A percentile compares a stretch with the other conserved stretches of the same genome.
Conservation (phyloP, 768 basidiomycete species). For the Kwoniella mangroviensis region DNA sequence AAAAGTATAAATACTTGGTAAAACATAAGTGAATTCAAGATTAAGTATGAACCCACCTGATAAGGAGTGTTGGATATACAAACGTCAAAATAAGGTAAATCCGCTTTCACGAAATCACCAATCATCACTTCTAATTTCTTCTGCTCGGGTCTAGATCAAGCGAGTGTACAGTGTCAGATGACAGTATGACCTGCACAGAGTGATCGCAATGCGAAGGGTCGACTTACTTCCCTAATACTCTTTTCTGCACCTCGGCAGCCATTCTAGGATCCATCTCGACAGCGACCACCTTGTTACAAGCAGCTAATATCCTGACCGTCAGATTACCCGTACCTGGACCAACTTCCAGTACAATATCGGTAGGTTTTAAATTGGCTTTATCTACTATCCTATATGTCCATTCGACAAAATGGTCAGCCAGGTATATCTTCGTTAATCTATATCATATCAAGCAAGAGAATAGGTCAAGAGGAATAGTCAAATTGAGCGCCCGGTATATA, state of each 20-base stretch:
- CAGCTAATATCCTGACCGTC: constrained; percentile 89
- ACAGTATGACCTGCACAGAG: neutral
- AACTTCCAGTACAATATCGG: constrained; percentile 95
- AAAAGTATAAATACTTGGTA: no score
- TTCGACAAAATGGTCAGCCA: neutral
- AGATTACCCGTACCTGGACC: constrained; percentile 97
- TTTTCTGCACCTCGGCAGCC: constrained; percentile 96
- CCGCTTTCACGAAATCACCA: constrained; percentile 98
- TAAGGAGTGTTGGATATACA: constrained; percentile 99
- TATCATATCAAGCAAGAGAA: no score
- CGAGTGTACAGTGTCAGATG: neutral
- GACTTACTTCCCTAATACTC: constrained; percentile 96
- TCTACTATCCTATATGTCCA: constrained; percentile 65
- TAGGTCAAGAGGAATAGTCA: neutral
- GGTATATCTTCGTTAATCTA: no score
- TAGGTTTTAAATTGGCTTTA: constrained; percentile 80
- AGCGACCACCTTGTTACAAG: constrained; percentile 88
- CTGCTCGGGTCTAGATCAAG: constrained; percentile 77
- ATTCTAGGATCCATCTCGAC: constrained; percentile 94
- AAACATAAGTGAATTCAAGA: neutral
- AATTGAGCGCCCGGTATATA: constrained; percentile 15
- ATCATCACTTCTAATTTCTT: constrained; percentile 92
- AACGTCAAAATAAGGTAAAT: constrained; percentile 96
- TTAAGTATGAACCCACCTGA: constrained; percentile 63
- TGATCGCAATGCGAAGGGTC: neutral